Base-by-base conservation (phyloP, 164 flowering plant species). In the Litsea cubeba region DNA sequence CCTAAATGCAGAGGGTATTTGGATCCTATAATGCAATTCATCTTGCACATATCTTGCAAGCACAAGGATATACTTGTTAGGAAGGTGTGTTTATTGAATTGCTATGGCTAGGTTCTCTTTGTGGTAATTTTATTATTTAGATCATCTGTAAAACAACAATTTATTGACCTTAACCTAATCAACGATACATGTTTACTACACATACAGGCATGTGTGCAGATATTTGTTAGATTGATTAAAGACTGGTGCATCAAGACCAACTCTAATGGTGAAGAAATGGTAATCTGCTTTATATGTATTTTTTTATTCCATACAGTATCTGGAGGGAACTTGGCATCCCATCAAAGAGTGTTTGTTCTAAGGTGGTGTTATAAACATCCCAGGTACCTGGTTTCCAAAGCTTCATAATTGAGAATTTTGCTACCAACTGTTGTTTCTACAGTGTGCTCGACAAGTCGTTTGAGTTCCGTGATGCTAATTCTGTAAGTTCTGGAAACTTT, bases 361-460 rank as follows among this genome's bases (percentile, higher is more conserved):
- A 66, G 69, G 10, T 66, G 20, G 3, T 65, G 18, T 17, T 66
- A 30, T 23, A 66, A 66, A 65, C 35, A 26, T 30, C 69, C 40
- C 81, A 96, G 99, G 95, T 96, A 20, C 98, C 93, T 73, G 99
- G 99, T 77, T 96, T 96, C 85, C 88, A 78, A 73, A 88, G 73
- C 60, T 96, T 91, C 76, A 80, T 94, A 49, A 80, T 91, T 20
- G 93, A 92, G 83, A 76, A 79, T 40, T 96, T 96, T 74, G 98
- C 98, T 40, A 83, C 84, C 49, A 83, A 87, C 75, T 96, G 99
- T 82, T 96, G 99, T 80, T 83, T 96, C 70, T 86, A 91, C 79
- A 94, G 99, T 77, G 96, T 94, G 73, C 92, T 96, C n/a, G 99
- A 94, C 85, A 91, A 85, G 79, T 90, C 98, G 25, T 94, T 96